phyloP scores from a whole-genome alignment of 768 basidiomycete genomes.

The Agaricus subrufescens region DNA sequence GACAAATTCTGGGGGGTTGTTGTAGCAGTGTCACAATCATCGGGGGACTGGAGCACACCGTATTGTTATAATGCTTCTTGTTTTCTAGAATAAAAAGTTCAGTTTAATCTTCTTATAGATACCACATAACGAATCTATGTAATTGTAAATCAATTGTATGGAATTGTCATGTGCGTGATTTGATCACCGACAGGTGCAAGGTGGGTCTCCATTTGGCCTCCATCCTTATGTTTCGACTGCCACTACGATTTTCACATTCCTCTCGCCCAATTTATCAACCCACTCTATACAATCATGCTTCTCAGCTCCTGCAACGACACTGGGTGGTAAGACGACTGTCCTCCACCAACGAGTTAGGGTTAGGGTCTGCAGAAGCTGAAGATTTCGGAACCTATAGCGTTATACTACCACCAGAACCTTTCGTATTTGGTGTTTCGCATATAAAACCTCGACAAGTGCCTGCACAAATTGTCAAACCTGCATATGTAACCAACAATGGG shows the following conservation, averaged over 20 bases:
- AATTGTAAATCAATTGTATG: too few relatives aligned
- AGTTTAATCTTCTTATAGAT: too few relatives aligned
- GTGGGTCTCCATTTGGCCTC: too few relatives aligned
- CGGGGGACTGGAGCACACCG: too few relatives aligned
- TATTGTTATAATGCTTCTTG: too few relatives aligned
- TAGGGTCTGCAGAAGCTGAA: conserved; percentile 15
- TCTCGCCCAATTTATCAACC: neutral
- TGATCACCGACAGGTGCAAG: too few relatives aligned
- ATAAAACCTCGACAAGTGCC: conserved; percentile 58
- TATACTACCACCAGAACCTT: conserved; percentile 64
- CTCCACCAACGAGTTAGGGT: neutral
- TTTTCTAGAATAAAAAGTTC: too few relatives aligned
- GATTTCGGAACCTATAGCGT: conserved; percentile 53
- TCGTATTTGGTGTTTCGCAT: conserved; percentile 58
- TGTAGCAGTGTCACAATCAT: too few relatives aligned
- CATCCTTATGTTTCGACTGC: conserved; percentile 2
- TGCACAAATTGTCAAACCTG: conserved; percentile 45
- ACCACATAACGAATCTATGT: too few relatives aligned
- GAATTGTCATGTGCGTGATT: too few relatives aligned
- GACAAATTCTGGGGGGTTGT: too few relatives aligned
- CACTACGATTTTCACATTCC: neutral
- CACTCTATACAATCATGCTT: too few relatives aligned
- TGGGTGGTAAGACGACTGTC: neutral
- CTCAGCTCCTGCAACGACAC: neutral
- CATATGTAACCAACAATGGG: conserved; percentile 35